Evolutionary conservation across 257 asterid genomes (phyloP), one percentile per base, ranked within the genome.

Genomic region (Solanum corneliomulleri): DNA sequence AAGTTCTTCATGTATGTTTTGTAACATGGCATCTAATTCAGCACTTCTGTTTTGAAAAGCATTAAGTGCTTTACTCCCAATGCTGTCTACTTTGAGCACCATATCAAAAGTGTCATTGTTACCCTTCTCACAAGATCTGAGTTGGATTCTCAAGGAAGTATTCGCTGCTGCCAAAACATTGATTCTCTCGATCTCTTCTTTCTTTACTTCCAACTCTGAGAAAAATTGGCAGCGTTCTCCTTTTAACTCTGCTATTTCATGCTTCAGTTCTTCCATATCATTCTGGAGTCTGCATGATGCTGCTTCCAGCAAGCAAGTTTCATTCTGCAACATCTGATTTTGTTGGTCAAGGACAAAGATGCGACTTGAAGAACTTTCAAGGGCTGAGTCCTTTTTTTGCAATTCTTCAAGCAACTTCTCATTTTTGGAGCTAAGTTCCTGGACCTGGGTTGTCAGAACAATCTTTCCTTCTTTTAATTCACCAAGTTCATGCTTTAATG

Each of bases 321-420:
- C 89, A 27, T 89, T 87, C 91, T 93, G 92, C 92, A 93, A 90
- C 85, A 25, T 89, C 84, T 84, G 86, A 81, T 90, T 92, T 91
- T 94, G 92, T 82, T 89, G 91, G 88, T 87, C 87, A 85, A 94
- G 94, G 89, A 89, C 89, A 58, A 92, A 89, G 87, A 92, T 86
- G 76, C 74, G 90, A 72, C 91, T 86, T 69, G 93, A 90, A 87
- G 96, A 92, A 81, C 87, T 75, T 87, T 91, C 93, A 72, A 94
- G 94, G 89, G 92, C 93, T 81, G 92, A 87, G 89, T 95, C 96
- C 90, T 93, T 91, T 91, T 47, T 82, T 90, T 92, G 88, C 82
- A 92, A 81, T 75, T 92, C 94, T 89, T 90, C 96, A 37, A 88
- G 74, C 91, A 94, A 82, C 60, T 91, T 88, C 82, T 82, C 91